A percentile compares a stretch with the other conserved stretches of the same genome.
These are phyloP conservation scores for Aspergillus brasiliensis DNA, from an alignment of 2,329 filamentous ascomycete species.

Conservation along the genomic window DNA sequence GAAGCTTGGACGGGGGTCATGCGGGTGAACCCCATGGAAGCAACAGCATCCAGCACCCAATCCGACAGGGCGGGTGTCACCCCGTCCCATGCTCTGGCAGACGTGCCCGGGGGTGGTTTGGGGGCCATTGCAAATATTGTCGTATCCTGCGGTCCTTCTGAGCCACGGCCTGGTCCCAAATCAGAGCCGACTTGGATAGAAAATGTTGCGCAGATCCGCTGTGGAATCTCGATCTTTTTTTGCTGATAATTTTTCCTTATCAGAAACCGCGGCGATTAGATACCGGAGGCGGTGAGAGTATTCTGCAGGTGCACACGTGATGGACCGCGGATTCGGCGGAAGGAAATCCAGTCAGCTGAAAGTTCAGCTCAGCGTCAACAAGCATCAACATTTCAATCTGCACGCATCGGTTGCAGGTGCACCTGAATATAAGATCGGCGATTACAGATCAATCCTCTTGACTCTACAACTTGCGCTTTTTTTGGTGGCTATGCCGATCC, in stretches of 20 bases:
- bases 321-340: constrained; percentile 16
- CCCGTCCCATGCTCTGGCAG: constrained; percentile 65
- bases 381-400: background rate
- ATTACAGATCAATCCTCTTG: background rate
- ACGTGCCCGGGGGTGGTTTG: constrained; percentile 47
- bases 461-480: background rate
- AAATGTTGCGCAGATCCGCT: background rate
- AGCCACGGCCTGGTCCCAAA: background rate
- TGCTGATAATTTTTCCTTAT: constrained; percentile 12
- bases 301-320: constrained; percentile 21
- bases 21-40: constrained; percentile 79
- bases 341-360: constrained; percentile 6
- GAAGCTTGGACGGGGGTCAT: constrained; percentile 96
- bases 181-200: background rate
- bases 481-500: constrained; percentile 7
- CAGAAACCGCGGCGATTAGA: constrained; percentile 30
- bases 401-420: background rate
- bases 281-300: constrained; percentile 30
- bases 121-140: constrained; percentile 30
- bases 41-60: constrained; percentile 85
- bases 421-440: background rate
- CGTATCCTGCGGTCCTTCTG: background rate
- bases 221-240: background rate
- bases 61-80: constrained; percentile 70
- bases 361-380: constrained; percentile 3